phyloP scores from a whole-genome alignment of 2,329 filamentous ascomycete genomes.

The Cryphonectria radicalis region DNA sequence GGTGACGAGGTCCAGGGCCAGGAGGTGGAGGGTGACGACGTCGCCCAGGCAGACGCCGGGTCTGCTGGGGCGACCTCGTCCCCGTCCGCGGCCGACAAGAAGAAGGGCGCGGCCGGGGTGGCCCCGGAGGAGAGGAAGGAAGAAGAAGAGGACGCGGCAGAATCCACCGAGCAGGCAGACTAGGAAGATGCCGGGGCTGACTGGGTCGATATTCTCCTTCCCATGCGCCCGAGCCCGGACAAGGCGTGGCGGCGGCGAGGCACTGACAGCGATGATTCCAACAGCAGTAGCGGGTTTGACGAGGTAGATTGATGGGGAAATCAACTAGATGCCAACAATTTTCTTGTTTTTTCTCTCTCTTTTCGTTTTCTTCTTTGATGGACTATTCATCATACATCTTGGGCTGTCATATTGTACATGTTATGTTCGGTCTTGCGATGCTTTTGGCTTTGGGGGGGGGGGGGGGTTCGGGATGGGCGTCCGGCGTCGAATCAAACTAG shows the following conservation, averaged over 20 bases:
- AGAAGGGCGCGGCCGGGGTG: not conserved
- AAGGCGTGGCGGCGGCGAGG: not conserved
- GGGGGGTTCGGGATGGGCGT: not conserved
- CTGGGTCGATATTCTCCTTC: conserved; percentile 11
- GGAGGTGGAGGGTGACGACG: not conserved
- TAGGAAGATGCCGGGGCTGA: conserved; percentile 21
- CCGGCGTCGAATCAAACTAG: not conserved
- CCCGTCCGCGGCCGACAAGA: not conserved
- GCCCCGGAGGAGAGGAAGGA: not conserved
- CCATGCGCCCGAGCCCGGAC: conserved; percentile 17
- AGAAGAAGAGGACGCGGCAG: not conserved
- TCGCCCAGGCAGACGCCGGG: conserved; percentile 8
- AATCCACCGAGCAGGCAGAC: conserved; percentile 18
- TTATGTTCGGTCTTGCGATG: not conserved
- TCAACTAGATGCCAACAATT: not conserved
- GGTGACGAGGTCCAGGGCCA: not conserved
- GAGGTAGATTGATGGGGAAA: not conserved
- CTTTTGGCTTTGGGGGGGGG: not conserved
- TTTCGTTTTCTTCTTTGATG: not conserved
- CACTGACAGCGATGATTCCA: not conserved
- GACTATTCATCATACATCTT: not conserved
- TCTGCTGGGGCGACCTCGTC: not conserved
- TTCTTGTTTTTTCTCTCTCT: not conserved
- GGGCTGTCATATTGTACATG: not conserved
- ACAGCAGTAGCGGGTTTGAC: not conserved